Evolutionary conservation across 805 yeast genomes (phyloP), one percentile per base, ranked within the genome.

Genomic region (Spathaspora girioi): DNA sequence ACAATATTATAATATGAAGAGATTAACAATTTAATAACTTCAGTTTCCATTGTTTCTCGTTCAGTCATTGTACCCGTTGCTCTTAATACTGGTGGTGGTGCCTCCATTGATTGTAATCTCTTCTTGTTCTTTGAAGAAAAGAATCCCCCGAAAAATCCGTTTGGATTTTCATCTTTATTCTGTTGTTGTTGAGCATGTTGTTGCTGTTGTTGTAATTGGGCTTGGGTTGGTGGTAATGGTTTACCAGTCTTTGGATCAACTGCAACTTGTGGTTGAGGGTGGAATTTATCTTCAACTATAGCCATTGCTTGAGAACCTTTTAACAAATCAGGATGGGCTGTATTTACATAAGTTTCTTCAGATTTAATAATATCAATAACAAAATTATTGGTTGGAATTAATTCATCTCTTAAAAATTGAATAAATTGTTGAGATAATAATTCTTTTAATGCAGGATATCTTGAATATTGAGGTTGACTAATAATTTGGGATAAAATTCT

Each of bases 251-350:
- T 89, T 52, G 96, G 94, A 68, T 89, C 96, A 49, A 89, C 86
- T 47, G 84, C 86, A 38, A 83, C 82, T 55, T 89, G 90, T 56
- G 85, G 86, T 57, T 77, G 73, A 19, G 89, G 89, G 61, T 83
- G 94, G 70, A 90, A 73, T 67, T 83, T 89, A 59, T 94, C 97
- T 66, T 89, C 85, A 32, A 94, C 97, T 68, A 90, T 84, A 4
- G 88, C 84, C 94, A 93, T 87, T 5, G 98, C 98, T 63, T 87
- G 92, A 32, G 96, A 86, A 45, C 99, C 99, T 67, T 89, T 92
- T 60, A 94, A 79, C 63, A 94, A 82, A 67, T 94, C 98, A 3
- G 98, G 97, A 66, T 94, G 99, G 2, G 97, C 98, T 4, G 99
- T 94, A 71, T 94, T 94, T 60, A 94, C 91, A 69, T 94, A 94